Evolutionary conservation across 2,329 filamentous ascomycete species (phyloP).

Genomic region (Neocatenulostroma microsporum): DNA sequence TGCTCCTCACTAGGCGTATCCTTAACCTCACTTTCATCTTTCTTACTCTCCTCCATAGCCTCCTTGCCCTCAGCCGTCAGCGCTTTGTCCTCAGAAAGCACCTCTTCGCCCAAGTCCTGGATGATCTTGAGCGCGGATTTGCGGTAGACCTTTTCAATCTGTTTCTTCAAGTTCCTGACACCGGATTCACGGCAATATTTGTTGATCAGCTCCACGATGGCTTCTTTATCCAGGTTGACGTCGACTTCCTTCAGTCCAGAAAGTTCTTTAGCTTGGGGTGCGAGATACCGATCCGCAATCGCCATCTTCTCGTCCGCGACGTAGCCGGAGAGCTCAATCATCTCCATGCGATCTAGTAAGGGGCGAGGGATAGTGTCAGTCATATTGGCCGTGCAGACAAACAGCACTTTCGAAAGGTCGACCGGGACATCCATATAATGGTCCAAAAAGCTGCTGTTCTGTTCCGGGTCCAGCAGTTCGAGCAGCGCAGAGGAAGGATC

Average conservation of each 20-base stretch:
- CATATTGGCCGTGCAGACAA: conserved; percentile 98
- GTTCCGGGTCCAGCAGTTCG: conserved; percentile 90
- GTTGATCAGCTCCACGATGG: conserved; percentile 95
- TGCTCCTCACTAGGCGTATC: conserved; percentile 46
- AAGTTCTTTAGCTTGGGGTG: conserved; percentile 84
- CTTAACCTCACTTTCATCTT: conserved; percentile 56
- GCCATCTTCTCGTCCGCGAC: conserved; percentile 99
- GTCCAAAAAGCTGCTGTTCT: conserved; percentile 94
- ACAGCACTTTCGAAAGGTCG: conserved; percentile 92
- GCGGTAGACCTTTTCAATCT: conserved; percentile 97
- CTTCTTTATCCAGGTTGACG: conserved; percentile 75
- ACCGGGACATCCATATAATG: conserved; percentile 99
- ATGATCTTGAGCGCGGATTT: conserved; percentile 98
- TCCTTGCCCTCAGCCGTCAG: conserved; percentile 79
- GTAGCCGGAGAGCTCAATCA: conserved; percentile 93
- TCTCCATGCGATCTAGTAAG: conserved; percentile 91
- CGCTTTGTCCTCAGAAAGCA: conserved; percentile 69
- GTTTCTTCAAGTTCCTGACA: conserved; percentile 96
- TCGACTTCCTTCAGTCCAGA: conserved; percentile 85
- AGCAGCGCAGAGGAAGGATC: conserved; percentile 91
- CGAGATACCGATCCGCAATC: conserved; percentile 87
- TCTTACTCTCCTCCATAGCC: conserved; percentile 62
- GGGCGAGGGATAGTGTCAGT: conserved; percentile 95
- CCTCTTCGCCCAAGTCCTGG: conserved; percentile 85
- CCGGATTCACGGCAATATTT: conserved; percentile 96